phyloP scores from a whole-genome alignment of 257 asterid genomes.

The Lycium ferocissimum region DNA sequence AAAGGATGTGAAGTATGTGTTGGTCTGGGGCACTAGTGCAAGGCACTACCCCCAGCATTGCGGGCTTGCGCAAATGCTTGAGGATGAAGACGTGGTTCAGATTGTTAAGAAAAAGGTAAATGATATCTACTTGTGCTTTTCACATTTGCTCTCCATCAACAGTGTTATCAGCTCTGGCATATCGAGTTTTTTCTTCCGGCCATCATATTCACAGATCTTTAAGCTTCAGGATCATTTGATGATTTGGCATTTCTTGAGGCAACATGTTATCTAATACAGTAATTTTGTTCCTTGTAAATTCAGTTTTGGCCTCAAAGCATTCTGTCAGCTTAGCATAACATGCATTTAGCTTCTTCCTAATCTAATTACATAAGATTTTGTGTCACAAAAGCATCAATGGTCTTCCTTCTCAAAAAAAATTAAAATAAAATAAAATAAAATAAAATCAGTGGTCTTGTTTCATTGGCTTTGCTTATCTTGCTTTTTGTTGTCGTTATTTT shows the following conservation, averaged over 20 bases:
- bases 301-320: background rate
- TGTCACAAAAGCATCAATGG: background rate
- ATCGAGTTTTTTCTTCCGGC: constrained; percentile 7
- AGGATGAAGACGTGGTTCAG: constrained; percentile 97
- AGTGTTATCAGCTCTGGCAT: constrained; percentile 8
- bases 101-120: constrained; percentile 96
- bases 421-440: too few species aligned
- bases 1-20: constrained; percentile 92
- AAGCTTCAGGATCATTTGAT: constrained; percentile 1
- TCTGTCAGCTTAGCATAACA: background rate
- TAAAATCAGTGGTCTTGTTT: too few species aligned
- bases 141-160: constrained; percentile 3
- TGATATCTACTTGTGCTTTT: background rate
- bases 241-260: constrained; percentile 2
- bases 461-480: too few species aligned
- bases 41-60: constrained; percentile 98
- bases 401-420: background rate
- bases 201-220: background rate
- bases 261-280: background rate
- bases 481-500: too few species aligned
- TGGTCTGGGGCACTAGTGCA: constrained; percentile 97
- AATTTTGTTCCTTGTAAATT: background rate
- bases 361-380: background rate
- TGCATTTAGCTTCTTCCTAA: background rate
- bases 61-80: constrained; percentile 84